Evolutionary conservation across 1,139 yeast species (phyloP).

Genomic region (Geotrichum klebahnii): DNA sequence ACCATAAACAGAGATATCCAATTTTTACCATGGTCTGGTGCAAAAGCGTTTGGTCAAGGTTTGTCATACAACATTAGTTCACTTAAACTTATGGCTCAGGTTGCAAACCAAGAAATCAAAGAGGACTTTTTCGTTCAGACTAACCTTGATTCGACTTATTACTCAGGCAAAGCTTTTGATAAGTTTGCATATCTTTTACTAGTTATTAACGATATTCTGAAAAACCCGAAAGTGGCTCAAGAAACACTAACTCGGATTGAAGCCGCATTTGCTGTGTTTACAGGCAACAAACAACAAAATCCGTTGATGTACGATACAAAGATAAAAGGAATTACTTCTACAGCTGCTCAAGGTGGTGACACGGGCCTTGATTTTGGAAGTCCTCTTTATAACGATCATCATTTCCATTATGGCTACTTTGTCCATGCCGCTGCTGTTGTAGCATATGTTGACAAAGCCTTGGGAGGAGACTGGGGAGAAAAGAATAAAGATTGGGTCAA

Average conservation of each 20-base stretch:
- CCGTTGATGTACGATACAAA: slow-evolving; percentile 68
- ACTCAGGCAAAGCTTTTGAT: slow-evolving; percentile 61
- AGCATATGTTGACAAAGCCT: slow-evolving; percentile 57
- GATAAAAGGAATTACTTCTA: slow-evolving; percentile 64
- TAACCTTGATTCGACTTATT: slow-evolving; percentile 51
- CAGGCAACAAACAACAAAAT: slow-evolving; percentile 49
- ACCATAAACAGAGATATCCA: slow-evolving; percentile 48
- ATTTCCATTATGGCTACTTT: slow-evolving; percentile 76
- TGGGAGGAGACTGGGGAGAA: slow-evolving; percentile 60
- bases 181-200: slow-evolving; percentile 69
- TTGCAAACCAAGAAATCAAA: slow-evolving; percentile 56
- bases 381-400: slow-evolving; percentile 72
- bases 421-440: slow-evolving; percentile 75
- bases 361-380: slow-evolving; percentile 62
- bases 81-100: slow-evolving; percentile 49
- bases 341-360: slow-evolving; percentile 47
- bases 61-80: slow-evolving; percentile 60
- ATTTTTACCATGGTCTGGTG: slow-evolving; percentile 58
- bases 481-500: slow-evolving; percentile 62
- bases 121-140: slow-evolving; percentile 55
- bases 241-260: slow-evolving; percentile 50
- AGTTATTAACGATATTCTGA: slow-evolving; percentile 57
- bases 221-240: slow-evolving; percentile 50
- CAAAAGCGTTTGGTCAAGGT: slow-evolving; percentile 39
- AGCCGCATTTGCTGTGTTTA: slow-evolving; percentile 50